Percentiles rank a stretch among this genome's conserved stretches.
Conservation (phyloP, 805 yeast genomes). For the Hyphopichia homilentoma region DNA sequence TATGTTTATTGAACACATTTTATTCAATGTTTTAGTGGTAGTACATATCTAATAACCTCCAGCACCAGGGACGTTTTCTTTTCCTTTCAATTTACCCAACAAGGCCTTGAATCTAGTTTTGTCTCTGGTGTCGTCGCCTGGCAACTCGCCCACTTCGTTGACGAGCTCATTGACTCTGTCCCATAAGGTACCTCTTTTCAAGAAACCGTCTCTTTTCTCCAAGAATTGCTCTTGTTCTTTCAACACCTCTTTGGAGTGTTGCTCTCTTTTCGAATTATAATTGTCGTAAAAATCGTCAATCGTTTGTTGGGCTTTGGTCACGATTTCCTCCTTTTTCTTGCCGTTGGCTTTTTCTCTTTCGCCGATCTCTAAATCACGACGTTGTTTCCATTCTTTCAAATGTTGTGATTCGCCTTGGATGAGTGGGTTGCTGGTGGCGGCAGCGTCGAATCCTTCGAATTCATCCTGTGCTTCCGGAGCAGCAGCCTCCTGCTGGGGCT, state of each 20-base stretch:
- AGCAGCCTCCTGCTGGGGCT: slow-evolving; percentile 6
- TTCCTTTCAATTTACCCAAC: slow-evolving; percentile 62
- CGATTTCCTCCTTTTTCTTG: slow-evolving; percentile 60
- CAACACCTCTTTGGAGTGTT: slow-evolving; percentile 57
- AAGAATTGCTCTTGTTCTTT: slow-evolving; percentile 69
- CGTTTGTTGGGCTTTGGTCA: slow-evolving; percentile 73
- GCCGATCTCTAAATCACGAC: slow-evolving; percentile 72
- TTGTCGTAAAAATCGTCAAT: slow-evolving; percentile 91
- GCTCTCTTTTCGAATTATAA: slow-evolving; percentile 80
- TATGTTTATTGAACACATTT: no score
- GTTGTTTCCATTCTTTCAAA: slow-evolving; percentile 70
- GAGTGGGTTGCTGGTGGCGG: slow-evolving; percentile 11
- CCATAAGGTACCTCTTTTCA: slow-evolving; percentile 52
- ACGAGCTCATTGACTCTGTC: slow-evolving; percentile 54
- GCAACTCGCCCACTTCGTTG: slow-evolving; percentile 38
- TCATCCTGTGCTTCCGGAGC: slow-evolving; percentile 38
- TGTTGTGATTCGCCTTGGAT: slow-evolving; percentile 48
- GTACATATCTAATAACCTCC: slow-evolving; percentile 51
- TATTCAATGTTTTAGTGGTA: no score
- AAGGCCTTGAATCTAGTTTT: slow-evolving; percentile 68
- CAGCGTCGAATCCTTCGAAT: slow-evolving; percentile 27
- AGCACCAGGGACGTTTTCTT: slow-evolving; percentile 73
- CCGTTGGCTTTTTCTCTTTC: slow-evolving; percentile 73
- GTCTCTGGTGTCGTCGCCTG: slow-evolving; percentile 52
- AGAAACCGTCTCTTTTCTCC: slow-evolving; percentile 66